Base-by-base conservation (phyloP, 305 asterid genomes). In the Caryopteris hybrid region DNA sequence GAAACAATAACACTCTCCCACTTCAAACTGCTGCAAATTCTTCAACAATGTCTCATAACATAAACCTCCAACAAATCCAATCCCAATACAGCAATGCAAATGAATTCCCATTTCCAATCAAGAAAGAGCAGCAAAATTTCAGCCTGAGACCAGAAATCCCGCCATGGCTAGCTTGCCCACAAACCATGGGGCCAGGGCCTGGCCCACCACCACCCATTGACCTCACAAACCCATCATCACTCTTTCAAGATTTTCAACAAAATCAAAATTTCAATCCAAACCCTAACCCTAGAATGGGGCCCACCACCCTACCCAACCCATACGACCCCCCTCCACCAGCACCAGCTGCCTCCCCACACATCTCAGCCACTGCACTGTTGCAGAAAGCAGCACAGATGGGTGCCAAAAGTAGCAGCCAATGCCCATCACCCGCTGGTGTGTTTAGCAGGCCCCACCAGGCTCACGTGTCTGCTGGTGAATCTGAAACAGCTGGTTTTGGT, bases 311-410 rank as follows among this genome's bases (percentile, higher is more conserved):
- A 50, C 61, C 64, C 61, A 76, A 66, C 69, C 77, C 33, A 21
- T 77, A 65, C 72, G 74, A 64, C 61, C 64, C 63, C 16, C 73
- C 78, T 48, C 67, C 74, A 7, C 69, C 79, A 7, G n/a, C n/a
- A n/a, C n/a, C n/a, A n/a, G n/a, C n/a, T n/a, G n/a, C n/a, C n/a
- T 58, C 78, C 3, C 79, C 86, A 1, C 87, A 79, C 61, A 76
- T 84, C 59, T 84, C 91, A 20, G 93, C 96, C 61, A 86, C 96
- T 21, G 85, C 91, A 18, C 59, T 88, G 84, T 70, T 86, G 76
- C 95, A 86, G 81, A 85, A 80, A 62, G 90, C 90, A 67, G 81
- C 81, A 3, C 78, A 80, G 63, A 77, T 85, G 81, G 86, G 90
- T 47, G 75, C 85, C 59, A 85, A 80, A 73, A 80, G 78, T 42